Evolutionary conservation across 768 basidiomycete species (phyloP).

Genomic region (Pleurotus eryngii): DNA sequence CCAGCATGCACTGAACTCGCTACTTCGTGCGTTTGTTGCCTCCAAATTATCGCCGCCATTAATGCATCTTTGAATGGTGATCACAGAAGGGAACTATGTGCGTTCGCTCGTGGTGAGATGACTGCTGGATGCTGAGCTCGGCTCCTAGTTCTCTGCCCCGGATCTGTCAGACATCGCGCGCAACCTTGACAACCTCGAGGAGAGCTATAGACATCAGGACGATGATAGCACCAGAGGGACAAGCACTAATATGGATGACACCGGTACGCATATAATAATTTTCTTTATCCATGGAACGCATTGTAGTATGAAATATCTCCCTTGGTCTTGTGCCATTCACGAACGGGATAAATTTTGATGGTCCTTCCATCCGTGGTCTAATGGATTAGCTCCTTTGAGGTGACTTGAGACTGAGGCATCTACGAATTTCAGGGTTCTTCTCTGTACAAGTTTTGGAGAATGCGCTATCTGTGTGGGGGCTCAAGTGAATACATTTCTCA

Average conservation of each 20-base stretch:
- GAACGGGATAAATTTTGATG: not conserved
- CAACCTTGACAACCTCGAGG: constrained; percentile 66
- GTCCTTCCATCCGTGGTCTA: too few species aligned
- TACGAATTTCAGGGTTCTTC: constrained; percentile 66
- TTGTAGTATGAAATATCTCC: too few species aligned
- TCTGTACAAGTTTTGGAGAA: constrained; percentile 87
- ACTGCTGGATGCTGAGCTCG: constrained; percentile 6
- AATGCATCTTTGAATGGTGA: constrained; percentile 8
- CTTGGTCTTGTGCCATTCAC: not conserved
- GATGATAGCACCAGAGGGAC: constrained; percentile 36
- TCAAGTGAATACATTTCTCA: constrained; percentile 49
- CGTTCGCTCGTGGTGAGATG: constrained; percentile 13
- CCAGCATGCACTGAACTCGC: constrained; percentile 79
- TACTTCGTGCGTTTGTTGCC: constrained; percentile 58
- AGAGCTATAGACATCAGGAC: constrained; percentile 39
- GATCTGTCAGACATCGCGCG: constrained; percentile 75
- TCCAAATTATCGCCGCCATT: not conserved
- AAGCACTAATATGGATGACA: constrained; percentile 90
- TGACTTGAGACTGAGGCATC: not conserved
- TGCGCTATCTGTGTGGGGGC: constrained; percentile 80
- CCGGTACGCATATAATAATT: constrained; percentile 42
- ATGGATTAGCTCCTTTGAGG: too few species aligned
- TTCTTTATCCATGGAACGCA: too few species aligned
- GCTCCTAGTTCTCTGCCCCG: constrained; percentile 65
- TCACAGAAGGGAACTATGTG: constrained; percentile 42